Evolutionary conservation across 306 rosid genomes (phyloP), one percentile per base, ranked within the genome.

Genomic region (Lagenaria siceraria): DNA sequence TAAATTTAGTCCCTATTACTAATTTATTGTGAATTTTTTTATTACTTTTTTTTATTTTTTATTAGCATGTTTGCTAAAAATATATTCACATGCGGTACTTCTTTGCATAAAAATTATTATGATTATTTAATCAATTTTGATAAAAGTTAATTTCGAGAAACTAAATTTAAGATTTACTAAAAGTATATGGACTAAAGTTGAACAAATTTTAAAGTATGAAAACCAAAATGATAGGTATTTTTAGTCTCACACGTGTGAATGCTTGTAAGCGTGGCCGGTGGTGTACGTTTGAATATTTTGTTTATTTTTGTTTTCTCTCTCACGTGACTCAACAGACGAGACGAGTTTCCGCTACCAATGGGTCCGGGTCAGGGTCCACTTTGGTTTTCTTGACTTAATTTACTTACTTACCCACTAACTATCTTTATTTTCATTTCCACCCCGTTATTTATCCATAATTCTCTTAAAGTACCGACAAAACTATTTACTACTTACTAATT

Each of bases 291-390:
- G 31, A 38, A 38, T 38, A 19, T 9, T 25, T 65, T 65, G 72
- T 25, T 63, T 33, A 17, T 7, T 63, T 33, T 33, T 42, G 73
- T 14, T 22, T 38, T 66, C 18, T 21, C 35, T 22, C 74, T 68
- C 74, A 70, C 76, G 76, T 70, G 76, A 70, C 76, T 43, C 38
- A 24, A 70, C 58, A 24, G 76, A 70, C 55, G 56, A 3, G 75
- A 70, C 55, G 58, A 69, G 36, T 17, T 42, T 70, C 58, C 56
- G 58, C 76, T 18, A 70, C 36, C 76, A 22, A 25, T 69, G 51
- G 73, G 73, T 65, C 73, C 51, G 73, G 73, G 51, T 19, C 51
- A 63, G 46, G 42, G 19, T 60, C 38, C 65, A 31, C 43, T 31
- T 13, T n/a, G 3, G 52, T 69, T 69, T 69, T 69, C 4, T 69